Evolutionary conservation across 2,329 filamentous ascomycete species (phyloP).

Genomic region (Mycosphaerella sp.): DNA sequence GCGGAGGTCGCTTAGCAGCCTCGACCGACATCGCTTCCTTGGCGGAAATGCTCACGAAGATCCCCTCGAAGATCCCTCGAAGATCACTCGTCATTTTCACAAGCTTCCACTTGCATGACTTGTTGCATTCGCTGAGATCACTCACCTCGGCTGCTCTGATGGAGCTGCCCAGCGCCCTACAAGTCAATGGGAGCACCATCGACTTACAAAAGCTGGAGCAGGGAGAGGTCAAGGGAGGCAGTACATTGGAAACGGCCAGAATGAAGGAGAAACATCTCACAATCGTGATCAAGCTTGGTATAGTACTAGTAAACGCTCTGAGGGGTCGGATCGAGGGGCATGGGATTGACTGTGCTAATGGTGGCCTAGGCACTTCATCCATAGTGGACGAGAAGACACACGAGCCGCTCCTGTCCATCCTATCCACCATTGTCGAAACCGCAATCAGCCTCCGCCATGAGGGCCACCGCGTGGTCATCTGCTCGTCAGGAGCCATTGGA

Average conservation of each 20-base stretch:
- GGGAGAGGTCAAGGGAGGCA: neutral
- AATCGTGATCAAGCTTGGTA: constrained; percentile 84
- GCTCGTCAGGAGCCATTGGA: constrained; percentile 94
- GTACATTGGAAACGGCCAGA: constrained; percentile 14
- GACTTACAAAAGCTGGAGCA: neutral
- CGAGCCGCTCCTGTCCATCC: constrained; percentile 82
- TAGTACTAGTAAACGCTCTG: constrained; percentile 20
- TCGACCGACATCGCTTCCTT: neutral
- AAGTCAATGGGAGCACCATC: constrained; percentile 1
- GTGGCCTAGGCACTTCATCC: constrained; percentile 76
- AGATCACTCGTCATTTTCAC: neutral
- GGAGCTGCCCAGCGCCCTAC: neutral
- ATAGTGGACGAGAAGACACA: constrained; percentile 96
- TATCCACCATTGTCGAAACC: constrained; percentile 91
- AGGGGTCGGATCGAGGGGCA: constrained; percentile 1
- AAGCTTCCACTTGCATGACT: neutral
- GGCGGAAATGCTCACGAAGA: neutral
- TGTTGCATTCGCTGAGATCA: neutral
- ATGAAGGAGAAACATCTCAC: constrained; percentile 68
- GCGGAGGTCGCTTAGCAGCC: too few relatives aligned
- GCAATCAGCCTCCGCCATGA: constrained; percentile 79
- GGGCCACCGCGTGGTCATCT: constrained; percentile 90
- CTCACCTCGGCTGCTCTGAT: neutral
- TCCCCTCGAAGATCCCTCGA: neutral
- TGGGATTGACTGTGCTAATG: constrained; percentile 12